Evolutionary conservation across 129 eudicot species (phyloP), one percentile per base, ranked within the genome.

Genomic region (Flaveria linearis): DNA sequence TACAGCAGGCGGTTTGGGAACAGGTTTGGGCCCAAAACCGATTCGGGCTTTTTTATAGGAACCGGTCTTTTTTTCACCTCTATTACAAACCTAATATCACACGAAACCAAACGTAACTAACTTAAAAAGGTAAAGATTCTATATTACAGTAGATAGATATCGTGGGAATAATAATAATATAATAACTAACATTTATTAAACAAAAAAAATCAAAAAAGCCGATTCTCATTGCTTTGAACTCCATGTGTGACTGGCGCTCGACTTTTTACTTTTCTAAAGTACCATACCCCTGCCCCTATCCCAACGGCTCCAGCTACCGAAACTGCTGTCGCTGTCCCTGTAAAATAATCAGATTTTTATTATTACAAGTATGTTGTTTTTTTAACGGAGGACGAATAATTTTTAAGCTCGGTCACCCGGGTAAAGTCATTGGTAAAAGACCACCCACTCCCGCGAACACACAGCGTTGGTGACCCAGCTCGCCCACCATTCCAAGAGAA

Each of bases 181-280:
- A 76, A 39, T 3, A 41, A 52, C 20, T 11, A 71, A 71, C 18
- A 61, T 17, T 16, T 22, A 30, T 11, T 22, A 36, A 8, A 50
- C 13, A 63, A 57, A 14, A 50, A 41, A 64, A 74, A 65, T 90
- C 85, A 94, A 73, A 91, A 94, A 72, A 94, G 86, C 66, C 98
- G 81, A 28, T 91, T 94, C 80, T 91, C 97, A 75, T 86, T 94
- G 87, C 77, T 94, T 81, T 91, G 89, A 70, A 94, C 97, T 56
- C 98, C 98, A 82, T 89, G 96, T 36, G 96, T 91, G 10, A 94
- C 97, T 1, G 98, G 98, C 51, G 93, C 90, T 84, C 82, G 86
- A 22, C 88, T 90, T 76, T 90, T 94, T 82, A 90, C 43, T 76
- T 89, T 91, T 76, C 77, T 88, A 84, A 91, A 79, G 81, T 88